A percentile compares a stretch with the other conserved stretches of the same genome.
Evolutionary conservation across 2,329 filamentous ascomycete species (phyloP).

Genomic region (Orbilia javanica): DNA sequence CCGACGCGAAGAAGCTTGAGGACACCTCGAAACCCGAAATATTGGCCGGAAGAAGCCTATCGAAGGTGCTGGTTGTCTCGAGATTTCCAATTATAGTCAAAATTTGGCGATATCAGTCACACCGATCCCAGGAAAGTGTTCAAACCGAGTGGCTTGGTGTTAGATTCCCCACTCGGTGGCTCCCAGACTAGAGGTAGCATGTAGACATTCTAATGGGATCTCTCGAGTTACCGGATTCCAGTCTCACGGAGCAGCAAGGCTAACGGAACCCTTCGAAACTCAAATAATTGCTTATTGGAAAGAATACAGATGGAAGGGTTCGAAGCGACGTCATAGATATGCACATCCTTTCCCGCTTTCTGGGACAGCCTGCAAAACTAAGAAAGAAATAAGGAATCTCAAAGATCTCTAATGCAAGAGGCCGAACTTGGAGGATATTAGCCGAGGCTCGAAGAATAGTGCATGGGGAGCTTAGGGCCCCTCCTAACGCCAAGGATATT

Average conservation of each 20-base stretch:
- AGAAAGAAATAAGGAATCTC: constrained; percentile 10
- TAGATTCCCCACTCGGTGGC: constrained; percentile 19
- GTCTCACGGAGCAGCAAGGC: neutral
- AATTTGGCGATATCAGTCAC: constrained; percentile 11
- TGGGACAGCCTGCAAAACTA: constrained; percentile 29
- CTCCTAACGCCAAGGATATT: constrained; percentile 18
- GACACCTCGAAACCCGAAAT: constrained; percentile 4
- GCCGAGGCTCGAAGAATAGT: constrained; percentile 22
- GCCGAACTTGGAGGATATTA: constrained; percentile 21
- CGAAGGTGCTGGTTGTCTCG: neutral
- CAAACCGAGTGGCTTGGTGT: constrained; percentile 18
- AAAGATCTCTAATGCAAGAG: constrained; percentile 19
- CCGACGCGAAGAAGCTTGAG: constrained; percentile 1
- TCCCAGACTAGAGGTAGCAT: constrained; percentile 4
- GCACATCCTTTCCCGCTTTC: constrained; percentile 41
- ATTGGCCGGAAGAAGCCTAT: constrained; percentile 15
- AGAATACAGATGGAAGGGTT: constrained; percentile 29
- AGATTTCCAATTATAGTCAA: constrained; percentile 20
- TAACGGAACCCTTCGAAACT: constrained; percentile 10
- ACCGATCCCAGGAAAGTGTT: neutral
- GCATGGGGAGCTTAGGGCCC: neutral
- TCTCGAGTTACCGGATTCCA: constrained; percentile 16
- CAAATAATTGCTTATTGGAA: constrained; percentile 47
- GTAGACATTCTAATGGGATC: constrained; percentile 22
- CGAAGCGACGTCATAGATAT: constrained; percentile 42